phyloP scores from a whole-genome alignment of 371 early-diverging fungal genomes.

The Mortierella polycephala region DNA sequence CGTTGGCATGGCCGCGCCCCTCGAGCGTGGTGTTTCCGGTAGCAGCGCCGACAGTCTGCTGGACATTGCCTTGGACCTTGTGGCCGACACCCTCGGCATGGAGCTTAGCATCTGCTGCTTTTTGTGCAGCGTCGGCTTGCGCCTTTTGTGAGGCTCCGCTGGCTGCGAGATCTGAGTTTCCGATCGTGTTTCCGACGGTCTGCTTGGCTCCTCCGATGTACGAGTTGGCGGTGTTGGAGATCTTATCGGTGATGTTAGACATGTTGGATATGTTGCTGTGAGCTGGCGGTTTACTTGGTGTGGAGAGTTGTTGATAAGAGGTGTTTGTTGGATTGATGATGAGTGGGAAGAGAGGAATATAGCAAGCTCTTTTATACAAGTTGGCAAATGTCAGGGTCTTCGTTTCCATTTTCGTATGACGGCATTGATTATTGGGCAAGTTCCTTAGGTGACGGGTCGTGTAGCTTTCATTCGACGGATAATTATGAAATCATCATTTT shows the following conservation, averaged over 20 bases:
- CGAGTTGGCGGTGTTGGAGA: conserved; percentile 22
- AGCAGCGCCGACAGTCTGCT: conserved; percentile 55
- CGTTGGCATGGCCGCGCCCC: conserved; percentile 55
- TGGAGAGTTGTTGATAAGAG: not conserved
- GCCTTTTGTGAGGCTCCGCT: conserved; percentile 29
- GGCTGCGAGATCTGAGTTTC: conserved; percentile 23
- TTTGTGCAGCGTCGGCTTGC: conserved; percentile 29
- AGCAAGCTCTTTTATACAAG: too few species aligned
- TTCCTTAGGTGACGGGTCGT: too few species aligned
- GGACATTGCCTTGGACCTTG: conserved; percentile 53
- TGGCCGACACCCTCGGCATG: conserved; percentile 37
- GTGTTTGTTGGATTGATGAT: conserved; percentile 16
- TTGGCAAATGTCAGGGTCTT: too few species aligned
- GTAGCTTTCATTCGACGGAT: too few species aligned
- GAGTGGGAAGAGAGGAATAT: too few species aligned
- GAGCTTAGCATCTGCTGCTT: conserved; percentile 19
- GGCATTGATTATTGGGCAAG: too few species aligned
- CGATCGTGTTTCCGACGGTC: conserved; percentile 24
- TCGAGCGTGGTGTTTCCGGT: conserved; percentile 55
- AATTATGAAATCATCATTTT: too few species aligned
- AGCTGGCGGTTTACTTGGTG: not conserved
- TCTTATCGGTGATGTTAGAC: conserved; percentile 15
- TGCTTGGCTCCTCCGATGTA: conserved; percentile 38
- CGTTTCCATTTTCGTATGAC: too few species aligned
- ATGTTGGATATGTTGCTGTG: not conserved